Base-by-base conservation (phyloP, 345 rosid species). In the Melastoma malabathricum region DNA sequence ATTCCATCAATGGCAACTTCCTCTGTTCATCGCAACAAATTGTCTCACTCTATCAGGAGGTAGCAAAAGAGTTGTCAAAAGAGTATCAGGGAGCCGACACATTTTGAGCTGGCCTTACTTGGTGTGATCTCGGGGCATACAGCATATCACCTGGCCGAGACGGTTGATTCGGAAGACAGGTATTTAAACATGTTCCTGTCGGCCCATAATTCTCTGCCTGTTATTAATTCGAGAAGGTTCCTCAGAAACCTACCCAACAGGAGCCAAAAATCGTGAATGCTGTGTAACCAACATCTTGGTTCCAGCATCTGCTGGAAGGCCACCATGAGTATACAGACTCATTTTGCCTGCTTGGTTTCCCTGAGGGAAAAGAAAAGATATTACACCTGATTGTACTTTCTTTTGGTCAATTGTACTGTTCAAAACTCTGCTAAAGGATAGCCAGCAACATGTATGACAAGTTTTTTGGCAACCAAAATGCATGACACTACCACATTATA, bases 151-250 rank as follows among this genome's bases (percentile, higher is more conserved):
- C 76, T 3, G 78, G 73, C 64, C 73, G 97, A 74, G 83, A 83
- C 58, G 68, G 83, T 38, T 72, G 55, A 68, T 67, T 58, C 81
- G 95, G 55, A 94, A 71, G 31, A 67, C 63, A 89, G 45, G 79
- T 65, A 58, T 81, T 81, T 41, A 79, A 50, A 56, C 59, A 76
- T 46, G 69, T 48, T 51, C 79, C 93, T 59, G 63, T 68, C 43
- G 61, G 83, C 47, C 86, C 84, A 72, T 71, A 83, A 51, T 89
- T 55, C 72, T 60, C 48, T 68, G 82, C 69, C 89, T 81, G 52
- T 84, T 51, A 71, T 66, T 74, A 71, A 64, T 83, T 56, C 84
- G 83, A 48, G 87, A 58, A 70, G 87, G 63, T 47, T 83, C 95
- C 53, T 79, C 69, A 60, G 89, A 69, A 66, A 58, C 71, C 63